Base-by-base conservation (phyloP, 768 basidiomycete species). In the Tremella yokohamensis region DNA sequence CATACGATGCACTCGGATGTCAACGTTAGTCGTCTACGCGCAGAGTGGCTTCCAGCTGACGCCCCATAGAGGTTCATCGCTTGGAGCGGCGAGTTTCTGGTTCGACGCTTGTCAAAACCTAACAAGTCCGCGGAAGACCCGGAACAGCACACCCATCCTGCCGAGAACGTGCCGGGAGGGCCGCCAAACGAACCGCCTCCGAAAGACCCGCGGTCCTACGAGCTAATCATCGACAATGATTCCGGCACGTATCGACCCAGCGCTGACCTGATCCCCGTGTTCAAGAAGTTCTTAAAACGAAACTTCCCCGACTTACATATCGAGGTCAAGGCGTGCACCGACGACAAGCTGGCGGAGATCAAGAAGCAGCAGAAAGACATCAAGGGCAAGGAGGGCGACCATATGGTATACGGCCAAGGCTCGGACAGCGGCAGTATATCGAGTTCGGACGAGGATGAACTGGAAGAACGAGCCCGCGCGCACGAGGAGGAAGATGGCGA, bases 191-290 rank as follows among this genome's bases (percentile, higher is more conserved):
- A 42, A 9, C 52, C 39, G 4, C 71, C 70, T 18, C 69, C 71
- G 3, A 72, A 65, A 45, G 75, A 78, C 62, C 78, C 78, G 8
- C 62, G 69, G n/a, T 58, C 78, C 29, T 92, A 89, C 87, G 88
- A 91, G 74, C 74, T 91, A 29, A 85, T 90, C 61, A 83, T 91
- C 68, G 89, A 91, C 73, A 91, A 92, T 65, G 78, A 80, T 66
- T 78, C 77, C 64, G 89, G 89, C 49, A 92, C 89, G 52, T 90
- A 91, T 71, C 82, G 87, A 29, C 89, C 90, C 0, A 83, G 88
- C 68, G 79, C 81, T 53, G 74, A 65, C 53, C 67, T 90, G 62
- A 76, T 91, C 1, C 85, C 86, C 0, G 72, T 79, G 42, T 73
- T 90, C 56, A 82, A 83, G 69, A 79, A 78, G 62, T 78, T 88